Conservation (phyloP, 1,284 basidiomycete species). For the Austroboletus olivaceoglutinosus region DNA sequence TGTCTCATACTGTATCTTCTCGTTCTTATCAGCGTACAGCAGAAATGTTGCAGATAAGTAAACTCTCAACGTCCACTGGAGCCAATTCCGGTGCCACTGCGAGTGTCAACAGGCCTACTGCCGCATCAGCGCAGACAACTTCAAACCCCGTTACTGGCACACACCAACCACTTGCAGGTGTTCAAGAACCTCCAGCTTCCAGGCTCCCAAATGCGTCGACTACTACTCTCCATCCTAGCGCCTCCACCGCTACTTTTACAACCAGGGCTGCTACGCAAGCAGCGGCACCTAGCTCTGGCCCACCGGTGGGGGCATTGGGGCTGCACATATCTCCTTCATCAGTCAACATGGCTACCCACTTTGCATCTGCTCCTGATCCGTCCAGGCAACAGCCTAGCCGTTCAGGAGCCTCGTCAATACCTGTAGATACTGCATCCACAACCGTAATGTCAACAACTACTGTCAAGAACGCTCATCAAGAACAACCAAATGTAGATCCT, state of each 20-base stretch:
- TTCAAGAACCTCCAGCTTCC: conserved; percentile 8
- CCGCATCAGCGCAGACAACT: conserved; percentile 7
- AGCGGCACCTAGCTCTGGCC: conserved; percentile 2
- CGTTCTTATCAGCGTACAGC: conserved; percentile 24
- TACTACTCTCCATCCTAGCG: background rate
- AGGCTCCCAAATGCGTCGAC: conserved; percentile 9
- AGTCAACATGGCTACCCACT: conserved; percentile 11
- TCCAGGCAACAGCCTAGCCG: conserved; percentile 23
- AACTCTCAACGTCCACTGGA: conserved; percentile 9
- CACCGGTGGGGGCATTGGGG: conserved; percentile 7
- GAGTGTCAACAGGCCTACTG: conserved; percentile 10
- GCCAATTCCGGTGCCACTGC: background rate
- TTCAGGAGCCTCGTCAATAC: conserved; percentile 9
- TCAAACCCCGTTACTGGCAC: conserved; percentile 7
- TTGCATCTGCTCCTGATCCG: conserved; percentile 11
- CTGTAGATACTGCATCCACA: conserved; percentile 12
- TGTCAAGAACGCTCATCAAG: conserved; percentile 21
- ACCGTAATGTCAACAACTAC: conserved; percentile 12
- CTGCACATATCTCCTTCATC: conserved; percentile 7
- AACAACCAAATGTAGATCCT: conserved; percentile 22
- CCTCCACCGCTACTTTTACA: conserved; percentile 2
- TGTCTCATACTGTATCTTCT: conserved; percentile 15
- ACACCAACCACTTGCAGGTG: conserved; percentile 7
- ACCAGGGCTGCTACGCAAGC: conserved; percentile 7
- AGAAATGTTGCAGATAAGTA: conserved; percentile 24